Conservation (phyloP, 768 basidiomycete species). For the Lentinus brumalis region DNA sequence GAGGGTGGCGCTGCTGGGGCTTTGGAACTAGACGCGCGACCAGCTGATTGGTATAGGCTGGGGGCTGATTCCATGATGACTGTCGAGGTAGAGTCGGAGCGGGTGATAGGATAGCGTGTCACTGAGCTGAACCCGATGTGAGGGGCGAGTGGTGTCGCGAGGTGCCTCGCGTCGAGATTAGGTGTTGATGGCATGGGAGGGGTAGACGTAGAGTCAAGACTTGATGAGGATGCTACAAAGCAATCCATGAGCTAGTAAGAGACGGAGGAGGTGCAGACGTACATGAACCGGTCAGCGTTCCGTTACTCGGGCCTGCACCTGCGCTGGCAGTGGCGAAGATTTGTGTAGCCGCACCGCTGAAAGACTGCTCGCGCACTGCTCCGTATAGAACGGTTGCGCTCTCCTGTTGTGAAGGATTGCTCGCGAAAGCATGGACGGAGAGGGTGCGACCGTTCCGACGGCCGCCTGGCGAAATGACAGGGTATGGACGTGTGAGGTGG, state of each 20-base stretch:
- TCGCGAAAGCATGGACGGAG: neutral
- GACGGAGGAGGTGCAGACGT: neutral
- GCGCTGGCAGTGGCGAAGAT: neutral
- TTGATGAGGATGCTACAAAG: slow-evolving; percentile 4
- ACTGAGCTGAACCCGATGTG: slow-evolving; percentile 3
- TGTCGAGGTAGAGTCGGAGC: slow-evolving; percentile 18
- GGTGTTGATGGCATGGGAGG: slow-evolving; percentile 10
- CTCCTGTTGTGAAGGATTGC: neutral
- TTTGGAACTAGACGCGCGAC: neutral
- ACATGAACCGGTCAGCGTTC: neutral
- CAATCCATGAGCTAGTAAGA: neutral
- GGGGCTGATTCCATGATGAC: slow-evolving; percentile 12
- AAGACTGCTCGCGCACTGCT: neutral
- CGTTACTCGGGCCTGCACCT: neutral
- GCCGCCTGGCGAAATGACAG: slow-evolving; percentile 20
- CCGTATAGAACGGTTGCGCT: neutral
- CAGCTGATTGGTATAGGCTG: neutral
- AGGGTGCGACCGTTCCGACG: slow-evolving; percentile 14
- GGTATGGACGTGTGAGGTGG: slow-evolving; percentile 34
- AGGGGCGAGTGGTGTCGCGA: slow-evolving; percentile 12
- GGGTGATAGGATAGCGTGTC: slow-evolving; percentile 17
- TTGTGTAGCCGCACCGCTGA: neutral
- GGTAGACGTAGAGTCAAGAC: slow-evolving; percentile 2
- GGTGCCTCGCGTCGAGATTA: neutral
- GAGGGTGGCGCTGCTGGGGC: neutral